Conservation (phyloP, 2,329 filamentous ascomycete species). For the Fusarium sp. region DNA sequence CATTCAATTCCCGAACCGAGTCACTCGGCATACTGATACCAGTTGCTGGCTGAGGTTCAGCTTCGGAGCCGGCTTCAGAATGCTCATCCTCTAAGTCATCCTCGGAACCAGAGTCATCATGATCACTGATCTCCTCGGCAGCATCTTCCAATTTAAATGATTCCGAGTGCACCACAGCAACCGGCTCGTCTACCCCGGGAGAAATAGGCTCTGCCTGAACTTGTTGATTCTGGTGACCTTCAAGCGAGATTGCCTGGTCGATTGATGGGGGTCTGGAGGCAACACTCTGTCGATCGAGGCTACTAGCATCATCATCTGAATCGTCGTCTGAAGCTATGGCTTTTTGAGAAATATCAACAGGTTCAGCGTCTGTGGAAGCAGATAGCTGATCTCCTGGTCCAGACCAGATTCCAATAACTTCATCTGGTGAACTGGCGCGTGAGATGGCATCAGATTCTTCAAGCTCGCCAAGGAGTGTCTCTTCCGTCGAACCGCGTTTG, state of each 20-base stretch:
- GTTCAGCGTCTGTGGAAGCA: background rate
- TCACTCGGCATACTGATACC: background rate
- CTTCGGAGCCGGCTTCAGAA: background rate
- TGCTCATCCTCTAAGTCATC: slow-evolving; percentile 9
- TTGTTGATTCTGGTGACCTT: background rate
- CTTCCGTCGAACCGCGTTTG: background rate
- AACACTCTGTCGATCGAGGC: background rate
- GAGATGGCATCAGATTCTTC: background rate
- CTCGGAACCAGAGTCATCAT: slow-evolving; percentile 4
- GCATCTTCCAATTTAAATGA: background rate
- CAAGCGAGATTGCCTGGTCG: background rate
- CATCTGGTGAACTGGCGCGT: slow-evolving; percentile 9
- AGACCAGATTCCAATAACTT: background rate
- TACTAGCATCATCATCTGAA: background rate
- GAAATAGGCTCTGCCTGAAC: background rate
- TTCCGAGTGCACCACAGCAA: background rate
- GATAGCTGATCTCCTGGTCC: background rate
- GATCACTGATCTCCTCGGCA: background rate
- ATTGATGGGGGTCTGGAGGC: background rate
- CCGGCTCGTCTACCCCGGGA: background rate
- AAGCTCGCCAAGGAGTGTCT: background rate
- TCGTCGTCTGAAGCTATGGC: background rate
- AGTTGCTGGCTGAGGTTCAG: background rate
- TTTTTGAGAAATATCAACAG: background rate
- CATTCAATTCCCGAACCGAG: background rate